A percentile compares a stretch with the other conserved stretches of the same genome.
These are phyloP conservation scores for Prosopis cineraria DNA, from an alignment of 306 rosid species.

Conservation along the genomic window DNA sequence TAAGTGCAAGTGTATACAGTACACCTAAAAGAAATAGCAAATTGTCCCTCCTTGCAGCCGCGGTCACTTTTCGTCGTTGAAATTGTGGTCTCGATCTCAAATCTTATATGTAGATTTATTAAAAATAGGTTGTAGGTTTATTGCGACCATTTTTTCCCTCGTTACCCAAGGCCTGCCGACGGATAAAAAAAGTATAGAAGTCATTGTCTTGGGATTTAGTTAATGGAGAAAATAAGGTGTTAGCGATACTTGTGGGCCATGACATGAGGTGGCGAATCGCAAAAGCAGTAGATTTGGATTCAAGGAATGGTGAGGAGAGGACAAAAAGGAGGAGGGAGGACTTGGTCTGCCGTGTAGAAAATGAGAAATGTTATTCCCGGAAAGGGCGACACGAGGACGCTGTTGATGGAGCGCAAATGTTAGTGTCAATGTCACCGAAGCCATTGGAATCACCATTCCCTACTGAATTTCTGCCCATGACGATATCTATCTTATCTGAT, in stretches of 20 bases:
- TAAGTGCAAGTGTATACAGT: neutral
- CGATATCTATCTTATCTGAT: conserved; percentile 11
- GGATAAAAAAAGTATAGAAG: neutral
- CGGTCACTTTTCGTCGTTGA: neutral
- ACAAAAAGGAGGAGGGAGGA: neutral
- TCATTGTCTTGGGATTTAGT: neutral
- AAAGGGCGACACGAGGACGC: conserved; percentile 24
- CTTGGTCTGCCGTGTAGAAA: neutral
- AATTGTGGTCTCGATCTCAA: neutral
- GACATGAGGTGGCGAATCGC: neutral
- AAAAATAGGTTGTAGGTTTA: neutral
- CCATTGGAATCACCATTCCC: neutral
- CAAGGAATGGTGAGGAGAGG: neutral
- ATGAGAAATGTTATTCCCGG: neutral
- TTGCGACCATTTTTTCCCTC: neutral
- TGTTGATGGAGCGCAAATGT: neutral
- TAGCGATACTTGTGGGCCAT: conserved; percentile 15
- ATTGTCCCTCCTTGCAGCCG: neutral
- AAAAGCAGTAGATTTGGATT: conserved; percentile 30
- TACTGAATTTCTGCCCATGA: conserved; percentile 25
- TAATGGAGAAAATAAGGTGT: neutral
- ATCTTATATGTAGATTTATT: neutral
- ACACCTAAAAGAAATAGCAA: neutral
- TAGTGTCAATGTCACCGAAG: conserved; percentile 27
- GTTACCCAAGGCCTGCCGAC: neutral